These are phyloP conservation scores for Phytophthora cactorum DNA, from an alignment of 352 stramenopile genomes.

Conservation along the genomic window DNA sequence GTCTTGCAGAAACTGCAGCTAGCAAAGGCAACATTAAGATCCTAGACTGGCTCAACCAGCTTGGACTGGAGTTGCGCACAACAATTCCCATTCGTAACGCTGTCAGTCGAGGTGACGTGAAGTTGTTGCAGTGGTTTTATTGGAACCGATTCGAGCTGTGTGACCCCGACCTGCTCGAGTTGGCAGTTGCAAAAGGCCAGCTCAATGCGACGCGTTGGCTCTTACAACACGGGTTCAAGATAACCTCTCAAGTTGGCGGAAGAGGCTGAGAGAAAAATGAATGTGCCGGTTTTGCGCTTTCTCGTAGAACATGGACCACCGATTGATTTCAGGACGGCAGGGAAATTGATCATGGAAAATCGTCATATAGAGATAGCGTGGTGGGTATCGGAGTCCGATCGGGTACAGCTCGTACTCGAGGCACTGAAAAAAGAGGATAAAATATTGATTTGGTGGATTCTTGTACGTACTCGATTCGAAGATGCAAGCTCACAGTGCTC, in stretches of 20 bases:
- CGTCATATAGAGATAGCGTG: neutral
- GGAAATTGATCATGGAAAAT: neutral
- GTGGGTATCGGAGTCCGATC: neutral
- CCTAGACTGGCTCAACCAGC: too few species aligned
- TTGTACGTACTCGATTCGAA: neutral
- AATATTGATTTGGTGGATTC: slow-evolving; percentile 3
- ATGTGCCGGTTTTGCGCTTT: slow-evolving; percentile 1
- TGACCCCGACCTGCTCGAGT: too few species aligned
- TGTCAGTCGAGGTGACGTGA: too few species aligned
- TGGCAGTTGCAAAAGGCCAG: too few species aligned
- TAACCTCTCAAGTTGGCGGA: neutral
- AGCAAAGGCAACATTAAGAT: too few species aligned
- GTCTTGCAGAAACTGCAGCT: too few species aligned
- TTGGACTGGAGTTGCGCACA: too few species aligned
- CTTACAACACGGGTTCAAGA: too few species aligned
- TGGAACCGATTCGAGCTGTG: too few species aligned
- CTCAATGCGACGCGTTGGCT: too few species aligned
- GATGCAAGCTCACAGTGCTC: neutral
- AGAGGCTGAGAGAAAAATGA: neutral
- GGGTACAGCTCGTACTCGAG: neutral
- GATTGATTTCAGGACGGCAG: neutral
- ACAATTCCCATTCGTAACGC: too few species aligned
- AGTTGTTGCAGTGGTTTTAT: too few species aligned
- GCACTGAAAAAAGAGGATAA: neutral
- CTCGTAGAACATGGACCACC: neutral